Evolutionary conservation across 2,329 filamentous ascomycete species (phyloP).

Genomic region (Colletotrichum filicis): DNA sequence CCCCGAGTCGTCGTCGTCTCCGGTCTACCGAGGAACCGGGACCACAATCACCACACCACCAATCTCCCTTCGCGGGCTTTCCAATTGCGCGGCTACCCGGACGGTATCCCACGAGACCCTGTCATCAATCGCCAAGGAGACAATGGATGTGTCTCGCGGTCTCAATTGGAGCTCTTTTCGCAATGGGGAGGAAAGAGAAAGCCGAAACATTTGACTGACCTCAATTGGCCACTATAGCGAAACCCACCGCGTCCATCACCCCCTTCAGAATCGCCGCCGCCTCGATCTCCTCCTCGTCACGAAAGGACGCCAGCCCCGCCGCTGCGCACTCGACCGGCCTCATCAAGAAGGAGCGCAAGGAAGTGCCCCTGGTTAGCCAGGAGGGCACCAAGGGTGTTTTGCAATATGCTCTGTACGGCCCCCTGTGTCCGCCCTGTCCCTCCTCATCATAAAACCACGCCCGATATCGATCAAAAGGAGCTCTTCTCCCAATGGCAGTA

Average conservation of each 20-base stretch:
- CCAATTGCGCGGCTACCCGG: not conserved
- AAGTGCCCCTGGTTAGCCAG: constrained; percentile 83
- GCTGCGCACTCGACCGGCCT: constrained; percentile 63
- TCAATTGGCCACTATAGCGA: constrained; percentile 59
- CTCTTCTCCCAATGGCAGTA: not conserved
- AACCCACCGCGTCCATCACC: constrained; percentile 71
- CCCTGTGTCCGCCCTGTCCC: not conserved
- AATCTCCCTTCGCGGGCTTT: constrained; percentile 2
- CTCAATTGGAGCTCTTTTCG: not conserved
- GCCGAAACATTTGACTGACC: constrained; percentile 39
- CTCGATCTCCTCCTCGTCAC: constrained; percentile 73
- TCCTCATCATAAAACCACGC: not conserved
- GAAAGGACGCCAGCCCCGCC: constrained; percentile 70
- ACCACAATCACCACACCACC: not conserved
- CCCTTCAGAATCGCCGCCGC: constrained; percentile 73
- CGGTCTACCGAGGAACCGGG: constrained; percentile 9
- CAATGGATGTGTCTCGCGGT: not conserved
- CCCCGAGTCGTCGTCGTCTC: not conserved
- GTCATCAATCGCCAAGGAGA: not conserved
- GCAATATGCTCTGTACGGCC: constrained; percentile 86
- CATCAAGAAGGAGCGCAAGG: constrained; percentile 68
- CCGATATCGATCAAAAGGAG: not conserved
- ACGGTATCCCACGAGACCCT: not conserved
- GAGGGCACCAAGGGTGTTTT: constrained; percentile 82
- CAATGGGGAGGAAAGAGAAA: not conserved